Percentiles rank a stretch among this genome's conserved stretches.
phyloP scores from a whole-genome alignment of 108 stramenopile species.

The Discostella pseudostelligera region DNA sequence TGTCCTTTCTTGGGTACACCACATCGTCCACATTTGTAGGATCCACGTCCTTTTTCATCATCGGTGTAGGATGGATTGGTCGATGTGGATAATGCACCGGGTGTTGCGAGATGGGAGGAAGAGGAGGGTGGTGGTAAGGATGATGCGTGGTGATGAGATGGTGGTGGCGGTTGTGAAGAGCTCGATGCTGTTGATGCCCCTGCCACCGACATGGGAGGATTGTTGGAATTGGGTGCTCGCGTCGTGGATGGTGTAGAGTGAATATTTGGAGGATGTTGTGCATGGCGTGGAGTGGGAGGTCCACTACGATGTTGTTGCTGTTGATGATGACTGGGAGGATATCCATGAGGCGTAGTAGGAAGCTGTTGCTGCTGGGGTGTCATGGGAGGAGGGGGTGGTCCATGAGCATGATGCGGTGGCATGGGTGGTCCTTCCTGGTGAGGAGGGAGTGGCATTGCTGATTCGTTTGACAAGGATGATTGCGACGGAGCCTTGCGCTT shows the following conservation, averaged over 20 bases:
- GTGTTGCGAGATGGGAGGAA: background rate
- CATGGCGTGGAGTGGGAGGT: constrained; percentile 9
- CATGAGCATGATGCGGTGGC: constrained; percentile 21
- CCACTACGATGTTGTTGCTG: constrained; percentile 9
- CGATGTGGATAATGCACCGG: background rate
- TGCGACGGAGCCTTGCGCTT: constrained; percentile 30
- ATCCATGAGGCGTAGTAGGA: constrained; percentile 6
- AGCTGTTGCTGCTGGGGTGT: constrained; percentile 3
- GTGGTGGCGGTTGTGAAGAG: background rate
- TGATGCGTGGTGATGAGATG: constrained; percentile 20
- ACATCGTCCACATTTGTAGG: constrained; percentile 85
- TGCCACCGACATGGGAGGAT: constrained; percentile 15
- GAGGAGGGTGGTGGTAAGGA: constrained; percentile 25
- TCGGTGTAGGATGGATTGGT: constrained; percentile 24
- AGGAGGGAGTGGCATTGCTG: constrained; percentile 10
- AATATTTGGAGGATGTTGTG: constrained; percentile 5
- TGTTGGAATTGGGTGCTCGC: constrained; percentile 7
- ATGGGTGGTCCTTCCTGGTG: constrained; percentile 23
- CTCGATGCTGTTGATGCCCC: constrained; percentile 2
- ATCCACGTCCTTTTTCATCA: constrained; percentile 82
- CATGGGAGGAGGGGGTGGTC: constrained; percentile 20
- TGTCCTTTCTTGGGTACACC: constrained; percentile 92
- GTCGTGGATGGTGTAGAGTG: constrained; percentile 11
- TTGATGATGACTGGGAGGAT: constrained; percentile 13
- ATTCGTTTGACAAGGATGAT: background rate